Conservation (phyloP, 23 red algal species). For the Pyropia haitanensis region DNA sequence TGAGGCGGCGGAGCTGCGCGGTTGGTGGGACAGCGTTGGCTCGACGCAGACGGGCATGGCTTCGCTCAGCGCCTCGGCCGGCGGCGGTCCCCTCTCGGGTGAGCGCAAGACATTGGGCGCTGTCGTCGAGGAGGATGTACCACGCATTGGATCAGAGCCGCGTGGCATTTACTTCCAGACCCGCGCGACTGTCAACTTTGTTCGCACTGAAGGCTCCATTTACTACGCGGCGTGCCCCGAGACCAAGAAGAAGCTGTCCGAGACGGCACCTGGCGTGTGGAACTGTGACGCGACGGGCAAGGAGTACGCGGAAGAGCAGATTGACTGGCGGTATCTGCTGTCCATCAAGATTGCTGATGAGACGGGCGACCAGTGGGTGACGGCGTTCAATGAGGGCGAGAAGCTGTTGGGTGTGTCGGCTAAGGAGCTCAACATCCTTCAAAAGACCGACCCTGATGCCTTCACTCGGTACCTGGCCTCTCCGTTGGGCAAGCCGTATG, state of each 20-base stretch:
- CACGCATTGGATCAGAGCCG: conserved; percentile 1
- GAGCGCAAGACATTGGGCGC: conserved; percentile 72
- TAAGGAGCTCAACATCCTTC: conserved; percentile 48
- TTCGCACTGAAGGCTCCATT: conserved; percentile 50
- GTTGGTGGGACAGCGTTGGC: conserved; percentile 85
- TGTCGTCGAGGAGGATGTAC: conserved; percentile 56
- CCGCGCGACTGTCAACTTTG: conserved; percentile 41
- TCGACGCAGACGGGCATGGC: conserved; percentile 25
- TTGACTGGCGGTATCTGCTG: conserved; percentile 72
- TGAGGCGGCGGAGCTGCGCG: conserved; percentile 80
- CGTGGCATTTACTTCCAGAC: conserved; percentile 44
- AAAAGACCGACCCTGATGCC: conserved; percentile 42
- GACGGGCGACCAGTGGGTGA: conserved; percentile 56
- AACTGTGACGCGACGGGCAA: conserved; percentile 50
- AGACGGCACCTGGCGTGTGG: conserved; percentile 45
- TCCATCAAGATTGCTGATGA: conserved; percentile 65
- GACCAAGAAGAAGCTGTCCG: conserved; percentile 77
- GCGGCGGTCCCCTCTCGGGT: conserved; percentile 21
- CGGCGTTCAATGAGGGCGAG: conserved; percentile 80
- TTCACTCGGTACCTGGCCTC: conserved; percentile 54
- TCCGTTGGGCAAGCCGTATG: conserved; percentile 32
- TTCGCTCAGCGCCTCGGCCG: conserved; percentile 15
- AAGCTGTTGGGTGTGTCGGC: conserved; percentile 57
- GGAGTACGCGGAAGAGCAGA: conserved; percentile 45
- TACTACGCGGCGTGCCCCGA: conserved; percentile 83